Conservation (phyloP, 352 stramenopile species). For the Phytophthora sp. region DNA sequence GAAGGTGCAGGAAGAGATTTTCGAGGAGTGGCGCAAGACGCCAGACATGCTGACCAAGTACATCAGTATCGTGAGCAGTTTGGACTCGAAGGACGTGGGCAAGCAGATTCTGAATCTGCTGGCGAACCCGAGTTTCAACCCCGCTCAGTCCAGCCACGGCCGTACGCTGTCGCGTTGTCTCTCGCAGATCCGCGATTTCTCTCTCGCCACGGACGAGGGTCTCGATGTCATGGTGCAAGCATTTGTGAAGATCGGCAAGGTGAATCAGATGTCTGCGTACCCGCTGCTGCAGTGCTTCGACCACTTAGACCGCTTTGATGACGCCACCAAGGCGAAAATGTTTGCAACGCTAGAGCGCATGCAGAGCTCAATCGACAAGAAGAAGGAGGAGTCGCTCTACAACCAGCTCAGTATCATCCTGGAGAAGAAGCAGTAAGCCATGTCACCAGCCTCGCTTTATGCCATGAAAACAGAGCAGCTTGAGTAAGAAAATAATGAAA, state of each 20-base stretch:
- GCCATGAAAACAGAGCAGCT: neutral
- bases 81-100: slow-evolving; percentile 68
- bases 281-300: slow-evolving; percentile 83
- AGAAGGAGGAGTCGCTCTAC: slow-evolving; percentile 84
- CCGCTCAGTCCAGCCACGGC: slow-evolving; percentile 72
- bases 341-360: slow-evolving; percentile 63
- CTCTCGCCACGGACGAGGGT: slow-evolving; percentile 75
- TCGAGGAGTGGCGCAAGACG: slow-evolving; percentile 71
- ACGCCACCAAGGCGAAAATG: slow-evolving; percentile 62
- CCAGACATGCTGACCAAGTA: slow-evolving; percentile 84
- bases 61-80: slow-evolving; percentile 74
- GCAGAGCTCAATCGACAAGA: slow-evolving; percentile 81
- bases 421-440: slow-evolving; percentile 70
- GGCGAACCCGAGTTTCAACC: slow-evolving; percentile 77
- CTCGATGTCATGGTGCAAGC: slow-evolving; percentile 73
- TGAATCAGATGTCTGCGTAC: slow-evolving; percentile 88
- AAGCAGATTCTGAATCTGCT: slow-evolving; percentile 76
- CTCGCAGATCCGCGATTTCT: slow-evolving; percentile 79
- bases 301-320: slow-evolving; percentile 75
- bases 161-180: slow-evolving; percentile 68
- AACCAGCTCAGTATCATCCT: slow-evolving; percentile 89
- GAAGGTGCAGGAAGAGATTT: slow-evolving; percentile 73
- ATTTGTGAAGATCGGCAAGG: slow-evolving; percentile 83
- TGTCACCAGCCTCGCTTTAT: neutral
- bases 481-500: slow-evolving; percentile 15